Percentiles rank a stretch among this genome's conserved stretches.
Evolutionary conservation across 108 stramenopile genomes (phyloP).

Genomic region (Cyclotella atomus): DNA sequence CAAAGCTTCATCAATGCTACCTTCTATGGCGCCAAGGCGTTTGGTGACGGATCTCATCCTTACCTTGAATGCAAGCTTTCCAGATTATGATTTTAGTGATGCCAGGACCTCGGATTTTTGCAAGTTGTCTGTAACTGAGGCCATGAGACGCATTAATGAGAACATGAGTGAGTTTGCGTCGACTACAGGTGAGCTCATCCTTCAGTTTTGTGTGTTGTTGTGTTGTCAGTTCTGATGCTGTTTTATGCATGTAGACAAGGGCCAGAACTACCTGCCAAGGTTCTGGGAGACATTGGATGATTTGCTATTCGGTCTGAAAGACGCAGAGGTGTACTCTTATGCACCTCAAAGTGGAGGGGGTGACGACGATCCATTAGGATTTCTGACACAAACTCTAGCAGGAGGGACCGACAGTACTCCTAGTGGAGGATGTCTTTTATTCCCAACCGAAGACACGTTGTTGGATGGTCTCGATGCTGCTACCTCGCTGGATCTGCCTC

Average conservation of each 20-base stretch:
- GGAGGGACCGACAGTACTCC: constrained; percentile 13
- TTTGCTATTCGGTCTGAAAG: constrained; percentile 67
- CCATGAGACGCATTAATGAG: constrained; percentile 70
- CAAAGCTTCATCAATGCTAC: constrained; percentile 65
- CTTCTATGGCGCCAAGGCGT: constrained; percentile 74
- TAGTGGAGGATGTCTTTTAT: constrained; percentile 19
- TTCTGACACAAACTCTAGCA: constrained; percentile 48
- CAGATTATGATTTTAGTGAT: constrained; percentile 92
- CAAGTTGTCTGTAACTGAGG: constrained; percentile 56
- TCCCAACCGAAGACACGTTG: constrained; percentile 13
- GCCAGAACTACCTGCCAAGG: constrained; percentile 53
- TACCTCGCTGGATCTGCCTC: constrained; percentile 17
- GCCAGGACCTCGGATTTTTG: constrained; percentile 80
- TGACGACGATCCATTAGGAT: constrained; percentile 72
- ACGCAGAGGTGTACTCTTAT: constrained; percentile 90
- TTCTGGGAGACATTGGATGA: constrained; percentile 81
- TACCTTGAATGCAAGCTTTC: constrained; percentile 92
- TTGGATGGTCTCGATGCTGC: constrained; percentile 10
- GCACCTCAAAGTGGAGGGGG: constrained; percentile 59
- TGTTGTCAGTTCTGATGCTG: neutral
- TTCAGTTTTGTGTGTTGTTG: neutral
- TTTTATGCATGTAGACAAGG: constrained; percentile 9
- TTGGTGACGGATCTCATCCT: constrained; percentile 92
- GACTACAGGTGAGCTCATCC: constrained; percentile 30
- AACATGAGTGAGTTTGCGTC: constrained; percentile 68